Conservation (phyloP, 129 eudicot species). For the Calendula officinalis region DNA sequence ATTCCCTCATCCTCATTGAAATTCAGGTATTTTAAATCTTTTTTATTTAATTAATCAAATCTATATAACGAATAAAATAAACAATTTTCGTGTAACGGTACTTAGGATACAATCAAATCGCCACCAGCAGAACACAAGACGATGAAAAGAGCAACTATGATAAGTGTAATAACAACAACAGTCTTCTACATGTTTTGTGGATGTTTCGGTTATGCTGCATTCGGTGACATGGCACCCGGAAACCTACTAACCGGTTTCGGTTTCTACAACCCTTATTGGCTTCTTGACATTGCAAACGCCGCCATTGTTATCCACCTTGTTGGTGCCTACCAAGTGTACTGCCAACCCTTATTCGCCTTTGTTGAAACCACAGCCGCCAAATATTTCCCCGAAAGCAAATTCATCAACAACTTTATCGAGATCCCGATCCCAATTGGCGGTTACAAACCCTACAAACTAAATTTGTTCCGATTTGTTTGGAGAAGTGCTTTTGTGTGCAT, state of each 20-base stretch:
- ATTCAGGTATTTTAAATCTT: constrained; percentile 49
- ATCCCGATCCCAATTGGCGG: constrained; percentile 15
- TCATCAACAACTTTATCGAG: constrained; percentile 17
- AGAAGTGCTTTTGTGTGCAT: constrained; percentile 41
- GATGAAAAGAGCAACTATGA: constrained; percentile 71
- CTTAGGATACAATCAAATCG: constrained; percentile 72
- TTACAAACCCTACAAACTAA: constrained; percentile 23
- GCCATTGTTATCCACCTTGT: constrained; percentile 79
- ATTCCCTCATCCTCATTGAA: constrained; percentile 82
- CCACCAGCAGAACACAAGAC: constrained; percentile 84
- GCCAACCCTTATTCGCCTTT: constrained; percentile 53
- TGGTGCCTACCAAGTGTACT: constrained; percentile 85
- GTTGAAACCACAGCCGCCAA: not conserved
- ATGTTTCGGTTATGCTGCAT: constrained; percentile 82
- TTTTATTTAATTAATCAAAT: not conserved
- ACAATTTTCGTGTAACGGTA: not conserved
- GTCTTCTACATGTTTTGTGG: constrained; percentile 88
- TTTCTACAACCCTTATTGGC: constrained; percentile 82
- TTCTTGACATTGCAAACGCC: constrained; percentile 72
- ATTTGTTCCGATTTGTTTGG: constrained; percentile 45
- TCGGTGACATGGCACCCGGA: constrained; percentile 76
- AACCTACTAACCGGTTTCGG: constrained; percentile 87
- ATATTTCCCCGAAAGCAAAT: constrained; percentile 24
- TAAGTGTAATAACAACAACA: constrained; percentile 66
- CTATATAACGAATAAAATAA: not conserved